These are phyloP conservation scores for Colletotrichum lentis DNA, from an alignment of 2,329 filamentous ascomycete genomes.

Conservation along the genomic window DNA sequence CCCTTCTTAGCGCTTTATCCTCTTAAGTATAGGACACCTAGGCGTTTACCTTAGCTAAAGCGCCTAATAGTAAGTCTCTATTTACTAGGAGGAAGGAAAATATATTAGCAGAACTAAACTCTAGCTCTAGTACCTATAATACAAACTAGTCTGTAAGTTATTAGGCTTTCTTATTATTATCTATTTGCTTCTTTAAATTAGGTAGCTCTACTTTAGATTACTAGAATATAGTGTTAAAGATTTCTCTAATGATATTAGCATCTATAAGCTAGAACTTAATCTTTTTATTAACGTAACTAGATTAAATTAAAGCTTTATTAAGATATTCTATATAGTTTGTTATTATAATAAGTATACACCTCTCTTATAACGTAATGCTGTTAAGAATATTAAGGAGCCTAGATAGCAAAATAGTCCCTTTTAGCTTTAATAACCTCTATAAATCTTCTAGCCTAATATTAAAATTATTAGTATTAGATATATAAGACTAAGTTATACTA, in stretches of 20 bases:
- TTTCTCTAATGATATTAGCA: background rate
- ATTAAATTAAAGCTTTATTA: constrained; percentile 39
- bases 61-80: background rate
- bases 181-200: background rate
- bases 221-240: background rate
- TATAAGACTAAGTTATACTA: constrained; percentile 17
- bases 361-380: constrained; percentile 40
- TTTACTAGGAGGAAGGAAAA: constrained; percentile 4
- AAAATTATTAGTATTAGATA: background rate
- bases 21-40: background rate
- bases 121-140: background rate
- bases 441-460: background rate
- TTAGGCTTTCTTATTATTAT: background rate
- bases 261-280: constrained; percentile 47
- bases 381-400: constrained; percentile 41
- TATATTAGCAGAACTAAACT: constrained; percentile 1
- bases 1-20: background rate
- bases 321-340: constrained; percentile 42
- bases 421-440: background rate
- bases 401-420: constrained; percentile 33
- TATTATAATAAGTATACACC: constrained; percentile 42
- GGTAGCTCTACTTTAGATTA: background rate
- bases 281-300: constrained; percentile 65
- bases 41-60: background rate
- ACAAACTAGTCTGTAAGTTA: background rate